Conservation (phyloP, 1,284 basidiomycete genomes). For the Sparassis latifolia region DNA sequence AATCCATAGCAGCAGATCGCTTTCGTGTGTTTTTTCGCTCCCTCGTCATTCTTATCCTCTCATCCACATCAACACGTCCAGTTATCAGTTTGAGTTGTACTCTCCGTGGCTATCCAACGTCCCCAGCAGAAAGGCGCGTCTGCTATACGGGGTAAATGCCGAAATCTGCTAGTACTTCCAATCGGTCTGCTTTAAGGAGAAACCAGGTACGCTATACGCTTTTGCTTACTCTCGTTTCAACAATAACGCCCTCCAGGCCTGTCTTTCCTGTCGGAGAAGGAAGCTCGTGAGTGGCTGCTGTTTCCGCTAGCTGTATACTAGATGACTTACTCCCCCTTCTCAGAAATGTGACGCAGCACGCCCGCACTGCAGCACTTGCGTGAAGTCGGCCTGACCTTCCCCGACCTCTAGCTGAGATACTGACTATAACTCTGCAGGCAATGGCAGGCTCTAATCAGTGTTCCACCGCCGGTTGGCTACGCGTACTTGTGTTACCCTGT, state of each 20-base stretch:
- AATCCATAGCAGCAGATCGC: too few relatives aligned
- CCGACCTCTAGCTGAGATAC: neutral
- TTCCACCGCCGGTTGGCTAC: constrained; percentile 73
- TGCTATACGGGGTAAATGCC: too few relatives aligned
- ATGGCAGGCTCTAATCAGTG: constrained; percentile 73
- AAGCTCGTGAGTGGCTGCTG: constrained; percentile 53
- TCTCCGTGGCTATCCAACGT: too few relatives aligned
- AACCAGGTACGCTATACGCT: constrained; percentile 51
- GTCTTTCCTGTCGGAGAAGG: constrained; percentile 71
- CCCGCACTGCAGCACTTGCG: constrained; percentile 76
- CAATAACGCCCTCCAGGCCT: constrained; percentile 43
- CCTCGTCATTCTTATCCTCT: too few relatives aligned
- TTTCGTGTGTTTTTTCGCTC: too few relatives aligned
- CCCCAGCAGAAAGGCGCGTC: too few relatives aligned
- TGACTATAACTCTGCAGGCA: constrained; percentile 33
- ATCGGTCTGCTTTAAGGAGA: constrained; percentile 63
- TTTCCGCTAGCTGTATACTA: constrained; percentile 3
- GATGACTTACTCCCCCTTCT: constrained; percentile 2
- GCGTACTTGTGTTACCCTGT: constrained; percentile 41
- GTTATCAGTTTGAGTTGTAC: too few relatives aligned
- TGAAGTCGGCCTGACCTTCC: constrained; percentile 48
- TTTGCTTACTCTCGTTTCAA: constrained; percentile 5
- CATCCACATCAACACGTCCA: too few relatives aligned
- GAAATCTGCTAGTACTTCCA: constrained; percentile 15
- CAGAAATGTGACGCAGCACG: constrained; percentile 81